Base-by-base conservation (phyloP, 768 basidiomycete genomes). In the Phylloporus scabripes region DNA sequence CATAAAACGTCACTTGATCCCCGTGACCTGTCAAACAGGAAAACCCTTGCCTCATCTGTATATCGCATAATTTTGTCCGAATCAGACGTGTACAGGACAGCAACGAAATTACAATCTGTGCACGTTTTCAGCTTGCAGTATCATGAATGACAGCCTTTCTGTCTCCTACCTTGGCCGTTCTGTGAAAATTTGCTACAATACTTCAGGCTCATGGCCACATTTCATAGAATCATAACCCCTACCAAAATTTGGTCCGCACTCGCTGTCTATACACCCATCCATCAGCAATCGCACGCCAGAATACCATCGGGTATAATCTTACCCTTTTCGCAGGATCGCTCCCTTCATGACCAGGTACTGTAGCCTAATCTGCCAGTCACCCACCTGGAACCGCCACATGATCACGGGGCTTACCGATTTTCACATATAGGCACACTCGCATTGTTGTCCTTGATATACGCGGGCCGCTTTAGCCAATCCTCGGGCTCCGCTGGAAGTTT, bases 301-400 rank as follows among this genome's bases (percentile, higher is more conserved):
- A 45, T 42, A 10, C 5, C 24, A 14, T 38, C 28, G 18, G 6
- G n/a, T 8, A 31, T 6, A 10, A n/a, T 68, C 81, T 60, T 64
- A 87, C 87, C 87, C 90, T 69, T 91, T 92, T 51, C 88, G 77
- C 56, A 92, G 67, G 59, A 92, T 90, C 20, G 88, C 87, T 46
- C 90, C 89, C 69, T 90, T 92, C 53, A 82, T 81, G 46, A 92
- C 88, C 39, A 93, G 76, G 65, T 92, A 93, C 61, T 92, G 90
- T 56, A 92, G 68, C 57, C 90, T 92, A 64, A 31, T 59, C 67
- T 24, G 31, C 15, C 62, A 51, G 54, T 54, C 49, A 50, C 49
- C 48, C 51, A 28, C 54, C 45, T 50, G 39, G 43, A 44, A 33
- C 18, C 51, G 15, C 49, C 36, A 46, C n/a, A 44, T 40, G 32